phyloP scores from a whole-genome alignment of 192 early-diverging fungal species.

The Linnemannia elongata region DNA sequence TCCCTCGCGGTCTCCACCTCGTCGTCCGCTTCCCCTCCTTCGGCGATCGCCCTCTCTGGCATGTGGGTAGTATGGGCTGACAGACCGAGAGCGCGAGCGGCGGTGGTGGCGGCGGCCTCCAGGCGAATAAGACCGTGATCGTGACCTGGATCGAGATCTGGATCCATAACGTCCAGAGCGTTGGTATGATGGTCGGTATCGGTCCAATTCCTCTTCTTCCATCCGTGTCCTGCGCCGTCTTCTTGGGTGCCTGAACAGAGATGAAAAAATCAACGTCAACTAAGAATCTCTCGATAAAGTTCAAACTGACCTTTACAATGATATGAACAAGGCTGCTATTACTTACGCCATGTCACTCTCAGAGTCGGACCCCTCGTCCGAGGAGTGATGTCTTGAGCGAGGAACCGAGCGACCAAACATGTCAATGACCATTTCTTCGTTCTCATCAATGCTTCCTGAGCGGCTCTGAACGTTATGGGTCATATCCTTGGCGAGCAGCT shows the following conservation, averaged over 20 bases:
- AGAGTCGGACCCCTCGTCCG: constrained; percentile 44
- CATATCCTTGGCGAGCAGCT: constrained; percentile 37
- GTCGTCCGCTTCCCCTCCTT: constrained; percentile 27
- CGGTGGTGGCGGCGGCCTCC: constrained; percentile 28
- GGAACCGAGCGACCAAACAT: constrained; percentile 52
- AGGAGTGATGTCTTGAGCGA: constrained; percentile 46
- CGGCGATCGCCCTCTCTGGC: constrained; percentile 31
- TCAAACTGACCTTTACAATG: not conserved
- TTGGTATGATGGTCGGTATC: constrained; percentile 19
- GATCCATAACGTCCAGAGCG: constrained; percentile 33
- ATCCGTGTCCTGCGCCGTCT: constrained; percentile 35
- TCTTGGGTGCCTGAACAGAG: constrained; percentile 20
- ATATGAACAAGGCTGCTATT: not conserved
- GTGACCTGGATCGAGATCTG: constrained; percentile 34
- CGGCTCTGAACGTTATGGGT: constrained; percentile 51
- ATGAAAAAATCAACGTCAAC: not conserved
- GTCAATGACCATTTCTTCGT: constrained; percentile 53
- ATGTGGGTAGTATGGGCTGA: constrained; percentile 44
- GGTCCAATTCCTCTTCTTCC: constrained; percentile 31
- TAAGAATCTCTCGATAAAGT: not conserved
- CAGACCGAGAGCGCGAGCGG: constrained; percentile 43
- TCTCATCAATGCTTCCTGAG: constrained; percentile 38
- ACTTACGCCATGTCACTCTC: constrained; percentile 41
- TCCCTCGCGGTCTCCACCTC: constrained; percentile 29
- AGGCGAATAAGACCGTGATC: constrained; percentile 30